Evolutionary conservation across 148 eudicot genomes (phyloP).

Genomic region (Hydrangea macrophylla): DNA sequence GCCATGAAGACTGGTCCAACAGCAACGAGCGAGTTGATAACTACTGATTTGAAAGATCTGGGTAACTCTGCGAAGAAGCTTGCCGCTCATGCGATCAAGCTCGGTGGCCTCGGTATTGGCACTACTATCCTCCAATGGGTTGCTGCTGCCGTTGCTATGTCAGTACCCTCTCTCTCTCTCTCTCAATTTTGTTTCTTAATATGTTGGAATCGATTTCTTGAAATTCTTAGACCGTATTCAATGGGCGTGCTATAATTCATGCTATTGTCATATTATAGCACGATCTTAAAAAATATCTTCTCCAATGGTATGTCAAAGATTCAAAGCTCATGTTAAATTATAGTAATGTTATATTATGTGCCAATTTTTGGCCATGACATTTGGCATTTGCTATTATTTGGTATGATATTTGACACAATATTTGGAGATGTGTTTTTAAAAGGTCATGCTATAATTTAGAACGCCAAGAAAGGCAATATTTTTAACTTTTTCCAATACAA

Average conservation of each 20-base stretch:
- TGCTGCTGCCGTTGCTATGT: slow-evolving; percentile 62
- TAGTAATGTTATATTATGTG: neutral
- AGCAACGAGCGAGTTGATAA: slow-evolving; percentile 18
- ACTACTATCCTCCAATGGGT: slow-evolving; percentile 47
- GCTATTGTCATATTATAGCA: too few species aligned
- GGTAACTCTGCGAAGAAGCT: slow-evolving; percentile 35
- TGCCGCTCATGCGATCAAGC: slow-evolving; percentile 37
- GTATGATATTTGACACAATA: too few species aligned
- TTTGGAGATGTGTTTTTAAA: too few species aligned
- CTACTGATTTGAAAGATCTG: slow-evolving; percentile 39
- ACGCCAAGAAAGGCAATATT: too few species aligned
- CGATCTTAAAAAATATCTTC: too few species aligned
- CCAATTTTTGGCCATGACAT: too few species aligned
- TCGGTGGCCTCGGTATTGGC: slow-evolving; percentile 37
- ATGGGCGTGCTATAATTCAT: too few species aligned
- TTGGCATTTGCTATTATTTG: too few species aligned
- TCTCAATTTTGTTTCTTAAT: neutral
- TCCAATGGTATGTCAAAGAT: too few species aligned
- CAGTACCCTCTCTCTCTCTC: slow-evolving; percentile 13
- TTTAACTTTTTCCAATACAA: too few species aligned
- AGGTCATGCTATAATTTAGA: too few species aligned
- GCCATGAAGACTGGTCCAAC: slow-evolving; percentile 41
- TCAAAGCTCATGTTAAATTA: neutral
- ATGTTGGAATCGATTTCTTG: neutral
- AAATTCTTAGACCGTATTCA: neutral